Conservation (phyloP, 164 flowering plant genomes). For the Protea cynaroides region DNA sequence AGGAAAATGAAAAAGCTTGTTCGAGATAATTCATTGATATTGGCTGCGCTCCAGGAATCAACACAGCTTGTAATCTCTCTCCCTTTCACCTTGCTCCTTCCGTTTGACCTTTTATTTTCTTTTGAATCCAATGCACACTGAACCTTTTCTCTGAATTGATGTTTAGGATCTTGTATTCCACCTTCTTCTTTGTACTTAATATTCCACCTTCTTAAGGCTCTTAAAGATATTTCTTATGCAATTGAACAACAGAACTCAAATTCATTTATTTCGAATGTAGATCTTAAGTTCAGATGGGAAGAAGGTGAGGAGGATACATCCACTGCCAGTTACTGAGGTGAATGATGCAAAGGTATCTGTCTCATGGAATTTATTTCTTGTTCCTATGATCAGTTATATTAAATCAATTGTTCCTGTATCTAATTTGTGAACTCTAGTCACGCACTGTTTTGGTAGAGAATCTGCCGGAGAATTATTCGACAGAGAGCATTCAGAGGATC, state of each 20-base stretch:
- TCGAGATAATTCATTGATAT: conserved; percentile 38
- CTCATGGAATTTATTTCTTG: conserved; percentile 1
- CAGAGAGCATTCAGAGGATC: conserved; percentile 49
- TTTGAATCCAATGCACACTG: not conserved
- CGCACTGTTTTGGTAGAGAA: conserved; percentile 85
- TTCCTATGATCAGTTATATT: not conserved
- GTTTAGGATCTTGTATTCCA: too few relatives aligned
- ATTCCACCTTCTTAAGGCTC: too few relatives aligned
- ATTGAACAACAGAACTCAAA: too few relatives aligned
- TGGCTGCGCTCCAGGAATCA: conserved; percentile 66
- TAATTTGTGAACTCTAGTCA: conserved; percentile 43
- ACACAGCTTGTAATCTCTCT: conserved; percentile 54
- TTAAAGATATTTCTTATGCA: too few relatives aligned
- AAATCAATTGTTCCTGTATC: conserved; percentile 11
- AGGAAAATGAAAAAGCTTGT: conserved; percentile 76
- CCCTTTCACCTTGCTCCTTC: not conserved
- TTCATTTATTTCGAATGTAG: conserved; percentile 23
- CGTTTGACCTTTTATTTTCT: too few relatives aligned
- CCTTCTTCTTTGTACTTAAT: too few relatives aligned
- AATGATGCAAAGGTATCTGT: conserved; percentile 54
- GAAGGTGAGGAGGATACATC: conserved; percentile 68
- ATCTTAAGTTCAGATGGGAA: conserved; percentile 70
- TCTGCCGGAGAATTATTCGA: conserved; percentile 71
- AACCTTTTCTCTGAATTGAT: too few relatives aligned
- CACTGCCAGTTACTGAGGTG: conserved; percentile 50